Conservation (phyloP, 2,329 filamentous ascomycete species). For the Cladobotryum protrusum region DNA sequence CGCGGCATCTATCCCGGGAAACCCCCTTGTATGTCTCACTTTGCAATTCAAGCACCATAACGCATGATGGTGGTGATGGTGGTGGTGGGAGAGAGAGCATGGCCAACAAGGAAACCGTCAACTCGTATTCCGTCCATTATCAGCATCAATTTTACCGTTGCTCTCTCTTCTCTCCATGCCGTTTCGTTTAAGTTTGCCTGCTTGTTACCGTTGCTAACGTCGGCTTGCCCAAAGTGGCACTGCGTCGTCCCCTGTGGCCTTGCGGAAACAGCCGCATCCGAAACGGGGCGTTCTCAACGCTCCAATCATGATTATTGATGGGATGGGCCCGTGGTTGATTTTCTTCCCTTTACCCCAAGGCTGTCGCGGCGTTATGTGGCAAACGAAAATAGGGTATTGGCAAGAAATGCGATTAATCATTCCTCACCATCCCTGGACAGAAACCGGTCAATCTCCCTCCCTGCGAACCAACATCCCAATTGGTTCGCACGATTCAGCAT, state of each 20-base stretch:
- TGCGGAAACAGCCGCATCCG: slow-evolving; percentile 7
- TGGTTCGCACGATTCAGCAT: no score
- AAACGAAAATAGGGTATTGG: no score
- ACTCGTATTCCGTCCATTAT: no score
- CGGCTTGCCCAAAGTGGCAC: neutral
- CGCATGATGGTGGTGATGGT: neutral
- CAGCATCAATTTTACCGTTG: no score
- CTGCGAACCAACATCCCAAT: no score
- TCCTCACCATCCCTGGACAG: no score
- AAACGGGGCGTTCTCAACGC: neutral
- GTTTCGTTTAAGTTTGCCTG: no score
- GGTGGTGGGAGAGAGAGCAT: neutral
- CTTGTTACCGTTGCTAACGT: no score
- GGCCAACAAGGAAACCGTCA: neutral
- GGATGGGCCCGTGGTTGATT: neutral
- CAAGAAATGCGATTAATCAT: no score
- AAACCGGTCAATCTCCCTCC: no score
- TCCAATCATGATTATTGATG: neutral
- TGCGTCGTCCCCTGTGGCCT: neutral
- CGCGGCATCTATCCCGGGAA: neutral
- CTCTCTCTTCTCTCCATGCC: no score
- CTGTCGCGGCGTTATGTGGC: no score
- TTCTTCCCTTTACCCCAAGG: neutral
- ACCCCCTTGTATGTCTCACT: slow-evolving; percentile 6
- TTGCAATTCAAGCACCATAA: neutral